Percentiles rank a stretch among this genome's conserved stretches.
Evolutionary conservation across 1,139 yeast species (phyloP).

Genomic region (Zygosaccharomyces pseudobailii): DNA sequence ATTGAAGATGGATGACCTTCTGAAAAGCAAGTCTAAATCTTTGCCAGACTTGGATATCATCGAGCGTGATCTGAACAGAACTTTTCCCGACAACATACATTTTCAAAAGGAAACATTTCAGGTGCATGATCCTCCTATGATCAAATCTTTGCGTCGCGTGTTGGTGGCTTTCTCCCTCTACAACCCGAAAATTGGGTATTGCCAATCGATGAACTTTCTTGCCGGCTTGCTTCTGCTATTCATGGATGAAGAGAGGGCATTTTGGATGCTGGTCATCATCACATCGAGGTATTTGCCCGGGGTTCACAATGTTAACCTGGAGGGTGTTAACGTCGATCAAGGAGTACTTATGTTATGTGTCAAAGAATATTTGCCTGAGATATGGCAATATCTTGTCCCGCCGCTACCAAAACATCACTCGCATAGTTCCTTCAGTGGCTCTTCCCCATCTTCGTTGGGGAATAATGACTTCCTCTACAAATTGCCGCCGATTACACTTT

Average conservation of each 20-base stretch:
- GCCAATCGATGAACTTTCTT: conserved; percentile 88
- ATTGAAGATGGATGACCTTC: conserved; percentile 38
- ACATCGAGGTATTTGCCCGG: conserved; percentile 86
- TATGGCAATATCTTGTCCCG: conserved; percentile 57
- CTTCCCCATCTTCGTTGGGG: conserved; percentile 4
- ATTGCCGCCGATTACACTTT: conserved; percentile 85
- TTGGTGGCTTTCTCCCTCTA: conserved; percentile 78
- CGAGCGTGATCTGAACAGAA: conserved; percentile 86
- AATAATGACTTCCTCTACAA: conserved; percentile 64
- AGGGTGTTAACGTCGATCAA: conserved; percentile 93
- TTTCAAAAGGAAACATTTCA: conserved; percentile 45
- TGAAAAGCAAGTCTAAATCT: conserved; percentile 38
- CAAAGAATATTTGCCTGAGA: conserved; percentile 74
- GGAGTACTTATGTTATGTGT: conserved; percentile 88
- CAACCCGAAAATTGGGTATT: conserved; percentile 89
- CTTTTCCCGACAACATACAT: conserved; percentile 87
- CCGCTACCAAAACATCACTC: conserved; percentile 1
- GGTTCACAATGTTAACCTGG: conserved; percentile 82
- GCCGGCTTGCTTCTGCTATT: conserved; percentile 81
- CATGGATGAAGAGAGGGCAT: conserved; percentile 82
- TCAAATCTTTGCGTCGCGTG: conserved; percentile 72
- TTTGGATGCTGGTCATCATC: conserved; percentile 92
- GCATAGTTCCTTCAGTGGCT: conserved; percentile 7
- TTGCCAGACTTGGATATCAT: conserved; percentile 74
- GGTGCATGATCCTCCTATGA: conserved; percentile 55